These are phyloP conservation scores for Aspergillus sp. DNA, from an alignment of 2,329 filamentous ascomycete genomes.

Conservation along the genomic window DNA sequence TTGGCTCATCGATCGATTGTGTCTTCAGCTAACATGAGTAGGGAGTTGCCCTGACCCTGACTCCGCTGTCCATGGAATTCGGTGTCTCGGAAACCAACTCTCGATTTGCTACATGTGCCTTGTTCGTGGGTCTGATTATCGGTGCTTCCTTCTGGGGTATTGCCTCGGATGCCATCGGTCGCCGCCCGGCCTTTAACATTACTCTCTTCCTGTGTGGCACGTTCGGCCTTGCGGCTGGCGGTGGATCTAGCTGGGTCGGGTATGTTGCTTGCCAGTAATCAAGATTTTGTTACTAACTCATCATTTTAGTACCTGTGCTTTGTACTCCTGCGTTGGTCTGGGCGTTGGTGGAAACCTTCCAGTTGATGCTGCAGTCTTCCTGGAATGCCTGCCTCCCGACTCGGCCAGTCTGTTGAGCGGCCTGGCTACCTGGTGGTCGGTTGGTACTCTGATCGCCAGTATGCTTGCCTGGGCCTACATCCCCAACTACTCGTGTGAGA, in stretches of 20 bases:
- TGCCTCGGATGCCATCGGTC: constrained; percentile 71
- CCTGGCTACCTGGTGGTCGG: constrained; percentile 77
- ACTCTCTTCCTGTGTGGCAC: constrained; percentile 71
- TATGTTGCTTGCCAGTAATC: constrained; percentile 25
- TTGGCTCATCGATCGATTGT: constrained; percentile 10
- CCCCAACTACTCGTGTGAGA: constrained; percentile 57
- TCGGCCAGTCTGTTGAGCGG: constrained; percentile 69
- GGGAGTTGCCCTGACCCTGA: constrained; percentile 74
- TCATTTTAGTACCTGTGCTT: constrained; percentile 48
- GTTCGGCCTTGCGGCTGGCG: constrained; percentile 71
- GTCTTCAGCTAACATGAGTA: constrained; percentile 26
- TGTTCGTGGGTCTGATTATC: constrained; percentile 71
- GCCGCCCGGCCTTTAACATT: constrained; percentile 74
- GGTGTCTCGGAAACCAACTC: constrained; percentile 67
- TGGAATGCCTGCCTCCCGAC: constrained; percentile 74
- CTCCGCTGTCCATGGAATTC: constrained; percentile 71
- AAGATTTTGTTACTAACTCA: not conserved
- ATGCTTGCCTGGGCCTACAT: constrained; percentile 71
- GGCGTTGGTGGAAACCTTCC: constrained; percentile 75
- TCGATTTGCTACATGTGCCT: constrained; percentile 72
- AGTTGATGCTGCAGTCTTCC: constrained; percentile 75
- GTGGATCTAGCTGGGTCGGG: constrained; percentile 62
- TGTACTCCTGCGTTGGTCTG: constrained; percentile 61
- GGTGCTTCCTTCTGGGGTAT: constrained; percentile 79
- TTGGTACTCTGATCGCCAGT: constrained; percentile 64